Evolutionary conservation across 306 rosid species (phyloP).

Genomic region (Adenanthera pavonina): DNA sequence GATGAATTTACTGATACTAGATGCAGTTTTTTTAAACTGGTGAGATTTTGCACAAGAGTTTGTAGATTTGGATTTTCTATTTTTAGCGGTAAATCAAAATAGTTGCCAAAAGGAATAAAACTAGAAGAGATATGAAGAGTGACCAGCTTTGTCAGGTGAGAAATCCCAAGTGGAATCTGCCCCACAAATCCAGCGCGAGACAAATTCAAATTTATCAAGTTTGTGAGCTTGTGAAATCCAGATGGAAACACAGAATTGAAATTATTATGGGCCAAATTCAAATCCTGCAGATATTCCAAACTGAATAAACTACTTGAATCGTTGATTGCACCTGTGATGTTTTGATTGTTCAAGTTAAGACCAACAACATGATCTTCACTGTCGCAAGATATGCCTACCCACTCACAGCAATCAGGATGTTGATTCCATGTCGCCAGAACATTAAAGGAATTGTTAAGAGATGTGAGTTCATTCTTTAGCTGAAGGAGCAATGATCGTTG

Average conservation of each 20-base stretch:
- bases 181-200: slow-evolving; percentile 48
- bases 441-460: slow-evolving; percentile 43
- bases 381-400: slow-evolving; percentile 61
- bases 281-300: slow-evolving; percentile 39
- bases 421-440: slow-evolving; percentile 48
- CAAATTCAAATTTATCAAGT: slow-evolving; percentile 42
- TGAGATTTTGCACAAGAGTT: slow-evolving; percentile 44
- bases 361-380: slow-evolving; percentile 30
- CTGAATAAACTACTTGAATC: slow-evolving; percentile 41
- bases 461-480: slow-evolving; percentile 44
- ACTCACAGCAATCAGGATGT: slow-evolving; percentile 46
- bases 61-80: slow-evolving; percentile 45
- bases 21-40: slow-evolving; percentile 40
- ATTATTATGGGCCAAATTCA: slow-evolving; percentile 43
- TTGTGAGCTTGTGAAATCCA: slow-evolving; percentile 36
- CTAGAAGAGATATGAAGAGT: slow-evolving; percentile 47
- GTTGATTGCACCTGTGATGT: slow-evolving; percentile 41
- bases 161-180: slow-evolving; percentile 51
- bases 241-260: slow-evolving; percentile 43
- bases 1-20: slow-evolving; percentile 56
- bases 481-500: slow-evolving; percentile 51
- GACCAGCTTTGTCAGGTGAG: slow-evolving; percentile 48
- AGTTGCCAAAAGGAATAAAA: no score
- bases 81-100: no score
- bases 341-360: slow-evolving; percentile 46